Evolutionary conservation across 164 flowering plant species (phyloP).

Genomic region (Stephania japonica): DNA sequence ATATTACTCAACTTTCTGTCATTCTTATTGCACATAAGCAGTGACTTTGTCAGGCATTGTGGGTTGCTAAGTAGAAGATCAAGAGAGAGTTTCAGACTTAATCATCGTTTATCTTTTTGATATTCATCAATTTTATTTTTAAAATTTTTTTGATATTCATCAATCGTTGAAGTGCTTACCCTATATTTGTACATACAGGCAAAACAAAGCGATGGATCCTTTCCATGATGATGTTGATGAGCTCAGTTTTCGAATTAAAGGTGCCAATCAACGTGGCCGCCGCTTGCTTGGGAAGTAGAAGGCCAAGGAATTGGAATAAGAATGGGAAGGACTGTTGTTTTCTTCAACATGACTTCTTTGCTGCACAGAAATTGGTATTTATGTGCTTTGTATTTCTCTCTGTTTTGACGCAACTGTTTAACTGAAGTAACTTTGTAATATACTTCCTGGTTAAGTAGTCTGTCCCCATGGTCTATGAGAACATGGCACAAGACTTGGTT

Average conservation of each 20-base stretch:
- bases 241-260: conserved; percentile 47
- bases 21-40: neutral
- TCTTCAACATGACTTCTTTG: neutral
- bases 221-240: conserved; percentile 59
- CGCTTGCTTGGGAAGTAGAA: conserved; percentile 59
- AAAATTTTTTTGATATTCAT: too few species aligned
- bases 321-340: neutral
- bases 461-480: neutral
- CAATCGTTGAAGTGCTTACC: neutral
- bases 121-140: neutral
- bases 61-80: neutral
- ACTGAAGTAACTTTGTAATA: neutral
- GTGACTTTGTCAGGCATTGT: neutral
- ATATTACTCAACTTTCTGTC: too few species aligned
- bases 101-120: neutral
- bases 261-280: conserved; percentile 62
- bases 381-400: neutral
- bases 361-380: neutral
- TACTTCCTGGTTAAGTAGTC: neutral
- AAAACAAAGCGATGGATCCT: conserved; percentile 55
- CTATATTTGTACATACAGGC: conserved; percentile 41
- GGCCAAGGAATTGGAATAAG: neutral
- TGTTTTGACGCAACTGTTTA: neutral
- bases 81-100: neutral
- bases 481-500: too few species aligned